Base-by-base conservation (phyloP, 768 basidiomycete species). In the Kwoniella sp. region DNA sequence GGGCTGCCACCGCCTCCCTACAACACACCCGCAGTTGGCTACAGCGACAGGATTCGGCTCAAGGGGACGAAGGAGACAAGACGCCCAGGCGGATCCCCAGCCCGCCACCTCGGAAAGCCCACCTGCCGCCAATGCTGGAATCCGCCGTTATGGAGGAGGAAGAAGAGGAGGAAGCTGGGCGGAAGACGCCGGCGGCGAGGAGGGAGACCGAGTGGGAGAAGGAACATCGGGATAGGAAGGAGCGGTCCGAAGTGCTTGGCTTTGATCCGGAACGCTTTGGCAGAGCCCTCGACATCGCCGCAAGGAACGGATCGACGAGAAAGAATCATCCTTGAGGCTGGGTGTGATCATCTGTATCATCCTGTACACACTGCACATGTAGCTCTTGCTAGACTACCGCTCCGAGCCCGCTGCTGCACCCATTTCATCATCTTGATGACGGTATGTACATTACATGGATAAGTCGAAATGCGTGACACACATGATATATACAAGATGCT, bases 221-320 rank as follows among this genome's bases (percentile, higher is more conserved):
- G 32, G 37, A 43, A 39, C 20, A 36, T 17, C 32, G 36, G 14
- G 26, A 46, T 27, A 45, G 43, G 28, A 26, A 31, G 9, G 33
- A 32, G 26, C 40, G 33, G 19, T 15, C 25, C 11, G 40, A 34
- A 10, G 37, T 57, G 15, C 26, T 47, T n/a, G 43, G 48, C 31
- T 52, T 52, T 22, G 48, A 46, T 27, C 39, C 34, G 28, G 54
- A 44, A 26, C 37, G 50, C 14, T 52, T 50, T 31, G 55, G 47
- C 5, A 41, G 33, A 31, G 44, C 45, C 20, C 28, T 43, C 31
- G 46, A 48, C 33, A 9, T 53, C n/a, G 45, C 43, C 12, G 17
- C 23, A 29, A 53, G 34, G 33, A 53, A 19, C 31, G 36, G 38
- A n/a, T n/a, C n/a, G n/a, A n/a, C n/a, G n/a, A n/a, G n/a, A n/a